Evolutionary conservation across 768 basidiomycete species (phyloP).

Genomic region (Kwoniella pini): DNA sequence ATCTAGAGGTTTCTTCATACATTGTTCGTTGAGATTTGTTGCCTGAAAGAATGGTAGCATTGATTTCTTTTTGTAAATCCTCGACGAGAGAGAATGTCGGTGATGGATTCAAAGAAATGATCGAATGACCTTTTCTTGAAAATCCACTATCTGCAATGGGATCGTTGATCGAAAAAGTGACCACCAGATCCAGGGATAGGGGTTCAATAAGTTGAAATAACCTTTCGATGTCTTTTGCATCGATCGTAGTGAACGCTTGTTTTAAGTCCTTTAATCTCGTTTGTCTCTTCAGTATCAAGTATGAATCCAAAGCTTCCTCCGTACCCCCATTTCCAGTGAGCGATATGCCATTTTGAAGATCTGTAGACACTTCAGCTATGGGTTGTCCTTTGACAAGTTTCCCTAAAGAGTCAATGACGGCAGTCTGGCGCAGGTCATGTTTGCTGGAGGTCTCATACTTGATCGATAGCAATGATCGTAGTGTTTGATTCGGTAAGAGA

Average conservation of each 20-base stretch:
- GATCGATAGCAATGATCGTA: constrained; percentile 9
- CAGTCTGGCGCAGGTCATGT: constrained; percentile 11
- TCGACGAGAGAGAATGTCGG: constrained; percentile 69
- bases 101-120: constrained; percentile 67
- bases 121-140: constrained; percentile 63
- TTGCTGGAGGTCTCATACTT: background rate
- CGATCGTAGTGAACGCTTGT: constrained; percentile 60
- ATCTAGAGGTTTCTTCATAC: constrained; percentile 84
- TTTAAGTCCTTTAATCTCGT: constrained; percentile 53
- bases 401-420: constrained; percentile 10
- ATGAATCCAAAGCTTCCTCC: constrained; percentile 1
- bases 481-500: constrained; percentile 19
- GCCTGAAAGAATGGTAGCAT: constrained; percentile 64
- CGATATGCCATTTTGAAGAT: background rate
- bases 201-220: constrained; percentile 85
- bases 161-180: constrained; percentile 73
- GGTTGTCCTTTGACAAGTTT: constrained; percentile 17
- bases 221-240: constrained; percentile 58
- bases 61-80: constrained; percentile 55
- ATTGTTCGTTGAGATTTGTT: constrained; percentile 73
- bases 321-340: background rate
- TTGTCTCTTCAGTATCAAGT: constrained; percentile 45
- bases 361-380: constrained; percentile 8
- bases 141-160: constrained; percentile 41
- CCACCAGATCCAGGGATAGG: constrained; percentile 66